A percentile compares a stretch with the other conserved stretches of the same genome.
Evolutionary conservation across 257 asterid species (phyloP).

Genomic region (Petrea volubilis): DNA sequence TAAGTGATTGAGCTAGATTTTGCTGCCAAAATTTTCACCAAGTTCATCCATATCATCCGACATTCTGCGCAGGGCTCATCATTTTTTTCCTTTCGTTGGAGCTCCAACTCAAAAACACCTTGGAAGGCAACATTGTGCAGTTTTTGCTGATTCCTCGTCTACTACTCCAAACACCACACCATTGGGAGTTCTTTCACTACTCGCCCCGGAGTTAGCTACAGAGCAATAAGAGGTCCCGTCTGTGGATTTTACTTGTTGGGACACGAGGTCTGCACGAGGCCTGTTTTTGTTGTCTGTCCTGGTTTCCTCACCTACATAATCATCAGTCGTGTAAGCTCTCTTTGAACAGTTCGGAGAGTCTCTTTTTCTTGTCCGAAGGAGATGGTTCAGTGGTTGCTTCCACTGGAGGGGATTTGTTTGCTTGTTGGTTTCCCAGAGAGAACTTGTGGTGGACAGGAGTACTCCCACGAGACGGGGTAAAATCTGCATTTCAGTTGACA

Average conservation of each 20-base stretch:
- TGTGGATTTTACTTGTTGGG: conserved; percentile 30
- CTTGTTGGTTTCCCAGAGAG: conserved; percentile 29
- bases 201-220: conserved; percentile 30
- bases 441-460: conserved; percentile 62
- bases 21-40: conserved; percentile 11
- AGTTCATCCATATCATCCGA: conserved; percentile 17
- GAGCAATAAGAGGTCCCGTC: conserved; percentile 34
- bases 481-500: conserved; percentile 40
- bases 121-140: conserved; percentile 65
- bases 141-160: conserved; percentile 31
- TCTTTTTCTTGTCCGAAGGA: conserved; percentile 55
- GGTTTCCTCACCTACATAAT: conserved; percentile 21
- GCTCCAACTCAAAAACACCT: conserved; percentile 56
- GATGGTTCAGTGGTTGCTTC: conserved; percentile 30
- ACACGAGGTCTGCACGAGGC: background rate
- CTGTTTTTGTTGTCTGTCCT: conserved; percentile 10
- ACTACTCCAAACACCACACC: background rate
- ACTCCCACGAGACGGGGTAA: conserved; percentile 71
- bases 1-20: too few relatives aligned
- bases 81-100: conserved; percentile 49
- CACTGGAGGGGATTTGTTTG: conserved; percentile 16
- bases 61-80: conserved; percentile 28
- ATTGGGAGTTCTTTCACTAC: conserved; percentile 41
- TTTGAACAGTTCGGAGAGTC: conserved; percentile 60
- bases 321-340: conserved; percentile 37